A percentile compares a stretch with the other conserved stretches of the same genome.
Evolutionary conservation across 192 early-diverging fungal genomes (phyloP).

Genomic region (Podila verticillata): DNA sequence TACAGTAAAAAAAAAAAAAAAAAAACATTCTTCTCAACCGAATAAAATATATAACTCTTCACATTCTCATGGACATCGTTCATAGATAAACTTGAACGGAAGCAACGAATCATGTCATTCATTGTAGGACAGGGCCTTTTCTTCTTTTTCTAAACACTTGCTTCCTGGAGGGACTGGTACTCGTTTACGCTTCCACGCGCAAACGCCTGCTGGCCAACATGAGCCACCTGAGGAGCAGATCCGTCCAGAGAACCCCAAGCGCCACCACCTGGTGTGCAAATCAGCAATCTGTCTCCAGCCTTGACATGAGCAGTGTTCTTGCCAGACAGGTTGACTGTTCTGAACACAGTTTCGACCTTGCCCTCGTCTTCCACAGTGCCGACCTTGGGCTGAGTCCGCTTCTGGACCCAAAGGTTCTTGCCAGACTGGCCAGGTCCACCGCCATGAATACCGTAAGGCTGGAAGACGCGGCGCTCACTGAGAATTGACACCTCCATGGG

Average conservation of each 20-base stretch:
- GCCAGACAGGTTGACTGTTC: slow-evolving; percentile 78
- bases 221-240: not conserved
- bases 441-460: slow-evolving; percentile 87
- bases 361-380: slow-evolving; percentile 14
- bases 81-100: too few species aligned
- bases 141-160: slow-evolving; percentile 31
- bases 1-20: too few species aligned
- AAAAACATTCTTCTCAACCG: too few species aligned
- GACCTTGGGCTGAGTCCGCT: slow-evolving; percentile 46
- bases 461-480: slow-evolving; percentile 89
- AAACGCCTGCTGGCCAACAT: slow-evolving; percentile 11
- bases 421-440: slow-evolving; percentile 79
- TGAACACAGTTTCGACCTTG: slow-evolving; percentile 30
- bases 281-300: slow-evolving; percentile 82
- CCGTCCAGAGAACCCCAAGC: slow-evolving; percentile 69
- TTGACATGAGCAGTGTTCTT: slow-evolving; percentile 87
- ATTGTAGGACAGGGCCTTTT: too few species aligned
- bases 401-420: slow-evolving; percentile 81
- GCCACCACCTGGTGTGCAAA: slow-evolving; percentile 95
- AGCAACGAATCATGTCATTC: too few species aligned
- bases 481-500: slow-evolving; percentile 89
- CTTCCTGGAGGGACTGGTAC: slow-evolving; percentile 43
- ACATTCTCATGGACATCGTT: too few species aligned
- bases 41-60: too few species aligned
- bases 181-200: slow-evolving; percentile 35